phyloP scores from a whole-genome alignment of 306 rosid species.

The Citrullus mucosospermus region DNA sequence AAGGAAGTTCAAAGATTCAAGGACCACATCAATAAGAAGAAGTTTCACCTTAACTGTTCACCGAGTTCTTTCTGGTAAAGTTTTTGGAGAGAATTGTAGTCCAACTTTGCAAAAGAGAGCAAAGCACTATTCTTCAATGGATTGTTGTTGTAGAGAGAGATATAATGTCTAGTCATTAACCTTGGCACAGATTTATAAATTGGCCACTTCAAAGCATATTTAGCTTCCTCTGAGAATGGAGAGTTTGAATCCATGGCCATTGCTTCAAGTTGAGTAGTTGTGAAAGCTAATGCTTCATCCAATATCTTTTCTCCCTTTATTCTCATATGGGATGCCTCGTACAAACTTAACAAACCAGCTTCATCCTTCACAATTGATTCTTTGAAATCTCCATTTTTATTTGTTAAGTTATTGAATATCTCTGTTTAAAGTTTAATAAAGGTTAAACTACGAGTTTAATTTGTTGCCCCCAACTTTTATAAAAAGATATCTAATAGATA shows the following conservation, averaged over 20 bases:
- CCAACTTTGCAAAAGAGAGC: conserved; percentile 14
- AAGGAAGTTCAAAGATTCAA: no score
- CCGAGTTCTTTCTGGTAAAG: conserved; percentile 2
- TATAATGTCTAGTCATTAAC: background rate
- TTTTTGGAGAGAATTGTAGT: conserved; percentile 15
- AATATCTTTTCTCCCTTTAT: background rate
- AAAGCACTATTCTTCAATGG: background rate
- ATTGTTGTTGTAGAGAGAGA: background rate
- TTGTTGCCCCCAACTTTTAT: no score
- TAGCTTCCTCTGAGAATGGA: background rate
- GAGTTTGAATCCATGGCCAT: background rate
- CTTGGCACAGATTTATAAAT: background rate
- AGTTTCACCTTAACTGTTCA: background rate
- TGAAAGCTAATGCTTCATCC: conserved; percentile 13
- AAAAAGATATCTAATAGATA: no score
- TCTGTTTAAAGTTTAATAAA: no score
- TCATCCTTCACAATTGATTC: background rate
- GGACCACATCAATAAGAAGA: background rate
- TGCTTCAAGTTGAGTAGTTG: background rate
- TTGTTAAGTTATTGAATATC: no score
- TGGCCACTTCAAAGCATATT: conserved; percentile 8
- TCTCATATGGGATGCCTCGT: conserved; percentile 10
- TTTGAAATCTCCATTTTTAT: conserved; percentile 2
- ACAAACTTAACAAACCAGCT: conserved; percentile 10
- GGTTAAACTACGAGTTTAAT: no score